Percentiles rank a stretch among this genome's conserved stretches.
Conservation (phyloP, 495 filamentous ascomycete genomes). For the Lophiostoma macrostomum region DNA sequence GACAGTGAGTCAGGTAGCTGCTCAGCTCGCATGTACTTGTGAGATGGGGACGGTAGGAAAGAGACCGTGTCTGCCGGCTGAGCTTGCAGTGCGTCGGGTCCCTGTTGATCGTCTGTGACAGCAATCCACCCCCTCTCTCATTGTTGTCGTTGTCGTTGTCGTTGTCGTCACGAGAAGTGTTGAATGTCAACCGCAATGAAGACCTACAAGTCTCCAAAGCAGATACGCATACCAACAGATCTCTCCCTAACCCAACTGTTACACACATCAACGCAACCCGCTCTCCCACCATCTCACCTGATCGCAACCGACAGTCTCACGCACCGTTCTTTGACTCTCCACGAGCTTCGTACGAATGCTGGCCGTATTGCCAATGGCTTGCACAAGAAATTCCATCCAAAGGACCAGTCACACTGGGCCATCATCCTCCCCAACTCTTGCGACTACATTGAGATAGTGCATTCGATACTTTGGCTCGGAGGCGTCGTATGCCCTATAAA, state of each 20-base stretch:
- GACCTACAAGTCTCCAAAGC: slow-evolving; percentile 34
- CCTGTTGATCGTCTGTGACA: not conserved
- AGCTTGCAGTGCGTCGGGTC: no score
- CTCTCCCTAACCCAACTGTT: slow-evolving; percentile 42
- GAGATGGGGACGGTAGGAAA: not conserved
- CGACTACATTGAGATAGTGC: slow-evolving; percentile 41
- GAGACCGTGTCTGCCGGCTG: not conserved
- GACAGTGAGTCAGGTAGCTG: no score
- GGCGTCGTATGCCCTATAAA: slow-evolving; percentile 27
- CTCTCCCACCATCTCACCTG: slow-evolving; percentile 39
- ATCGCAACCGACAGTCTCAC: slow-evolving; percentile 43
- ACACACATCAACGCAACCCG: slow-evolving; percentile 34
- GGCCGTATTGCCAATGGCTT: slow-evolving; percentile 40
- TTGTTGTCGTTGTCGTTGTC: no score
- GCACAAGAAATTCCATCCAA: slow-evolving; percentile 30
- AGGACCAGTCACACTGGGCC: slow-evolving; percentile 38
- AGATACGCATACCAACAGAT: slow-evolving; percentile 39
- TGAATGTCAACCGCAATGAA: slow-evolving; percentile 35
- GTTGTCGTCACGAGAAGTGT: no score
- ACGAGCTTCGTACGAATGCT: slow-evolving; percentile 38
- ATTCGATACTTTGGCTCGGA: slow-evolving; percentile 27
- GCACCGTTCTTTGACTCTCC: slow-evolving; percentile 41
- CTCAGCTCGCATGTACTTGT: no score
- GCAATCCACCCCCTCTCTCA: not conserved
- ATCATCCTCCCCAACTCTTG: slow-evolving; percentile 42